Conservation (phyloP, 306 rosid species). For the Lablab purpureus region DNA sequence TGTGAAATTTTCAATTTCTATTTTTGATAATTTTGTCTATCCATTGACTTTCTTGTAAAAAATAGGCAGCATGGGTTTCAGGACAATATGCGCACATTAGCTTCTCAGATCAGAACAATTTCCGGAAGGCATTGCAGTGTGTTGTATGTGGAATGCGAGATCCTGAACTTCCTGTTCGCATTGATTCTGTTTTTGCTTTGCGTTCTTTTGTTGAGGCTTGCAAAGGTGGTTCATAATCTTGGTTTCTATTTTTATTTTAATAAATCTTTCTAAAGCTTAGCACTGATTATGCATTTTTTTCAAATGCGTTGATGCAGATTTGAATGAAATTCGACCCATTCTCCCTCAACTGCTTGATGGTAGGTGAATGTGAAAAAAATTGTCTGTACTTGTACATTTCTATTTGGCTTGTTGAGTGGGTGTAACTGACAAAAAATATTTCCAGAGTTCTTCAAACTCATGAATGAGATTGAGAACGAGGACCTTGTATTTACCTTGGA, state of each 20-base stretch:
- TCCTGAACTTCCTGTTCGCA: slow-evolving; percentile 94
- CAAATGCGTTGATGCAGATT: slow-evolving; percentile 63
- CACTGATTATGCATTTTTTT: neutral
- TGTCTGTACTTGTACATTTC: neutral
- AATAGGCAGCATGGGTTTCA: slow-evolving; percentile 97
- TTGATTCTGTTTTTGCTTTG: slow-evolving; percentile 95
- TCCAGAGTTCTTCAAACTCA: slow-evolving; percentile 93
- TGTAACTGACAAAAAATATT: slow-evolving; percentile 22
- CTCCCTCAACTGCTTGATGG: slow-evolving; percentile 97
- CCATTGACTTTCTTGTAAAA: slow-evolving; percentile 32
- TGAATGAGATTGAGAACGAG: slow-evolving; percentile 98
- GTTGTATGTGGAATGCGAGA: slow-evolving; percentile 92
- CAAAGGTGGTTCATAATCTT: slow-evolving; percentile 59
- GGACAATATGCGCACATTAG: slow-evolving; percentile 92
- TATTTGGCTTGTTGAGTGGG: slow-evolving; percentile 39
- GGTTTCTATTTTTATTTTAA: slow-evolving; percentile 15
- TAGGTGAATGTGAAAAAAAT: slow-evolving; percentile 51
- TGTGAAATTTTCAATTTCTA: neutral
- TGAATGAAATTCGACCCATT: slow-evolving; percentile 90
- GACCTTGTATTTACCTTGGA: slow-evolving; percentile 97
- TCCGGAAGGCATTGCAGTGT: slow-evolving; percentile 85
- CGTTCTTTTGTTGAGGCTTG: slow-evolving; percentile 97
- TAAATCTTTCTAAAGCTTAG: neutral
- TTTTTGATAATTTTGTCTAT: slow-evolving; percentile 3
- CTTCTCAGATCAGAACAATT: slow-evolving; percentile 88